These are phyloP conservation scores for Metarhizium brunneum DNA, from an alignment of 2,329 filamentous ascomycete genomes.

Conservation along the genomic window DNA sequence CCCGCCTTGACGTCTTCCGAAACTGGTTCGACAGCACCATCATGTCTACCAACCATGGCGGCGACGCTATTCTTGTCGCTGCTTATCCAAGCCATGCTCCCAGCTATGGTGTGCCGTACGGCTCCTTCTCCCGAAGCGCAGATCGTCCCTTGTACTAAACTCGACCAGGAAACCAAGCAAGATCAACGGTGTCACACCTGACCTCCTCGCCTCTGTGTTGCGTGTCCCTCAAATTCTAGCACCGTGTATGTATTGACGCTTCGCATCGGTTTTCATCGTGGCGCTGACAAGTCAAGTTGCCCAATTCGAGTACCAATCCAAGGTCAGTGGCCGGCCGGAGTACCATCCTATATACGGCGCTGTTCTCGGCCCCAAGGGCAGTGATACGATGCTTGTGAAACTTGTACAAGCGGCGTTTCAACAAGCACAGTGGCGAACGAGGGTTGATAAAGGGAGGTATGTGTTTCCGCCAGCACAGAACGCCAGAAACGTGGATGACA, in stretches of 20 bases:
- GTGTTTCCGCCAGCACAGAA: constrained; percentile 17
- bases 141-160: not conserved
- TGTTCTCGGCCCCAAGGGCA: constrained; percentile 17
- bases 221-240: constrained; percentile 21
- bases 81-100: constrained; percentile 11
- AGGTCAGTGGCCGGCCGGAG: constrained; percentile 17
- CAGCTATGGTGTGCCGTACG: constrained; percentile 10
- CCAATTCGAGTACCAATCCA: constrained; percentile 21
- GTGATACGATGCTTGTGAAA: constrained; percentile 17
- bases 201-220: constrained; percentile 20
- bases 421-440: constrained; percentile 16
- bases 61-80: constrained; percentile 15
- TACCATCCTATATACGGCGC: constrained; percentile 21
- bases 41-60: constrained; percentile 10
- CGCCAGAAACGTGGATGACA: constrained; percentile 8
- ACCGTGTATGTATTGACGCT: constrained; percentile 21
- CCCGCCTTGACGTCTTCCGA: constrained; percentile 18
- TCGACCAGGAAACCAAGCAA: constrained; percentile 2
- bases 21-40: constrained; percentile 23
- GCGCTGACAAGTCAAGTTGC: constrained; percentile 14
- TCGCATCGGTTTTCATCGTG: not conserved
- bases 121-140: not conserved
- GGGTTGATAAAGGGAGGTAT: constrained; percentile 18
- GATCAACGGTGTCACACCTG: constrained; percentile 16
- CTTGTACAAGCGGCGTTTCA: constrained; percentile 19